Conservation (phyloP, 1,284 basidiomycete genomes). For the Xerocomus amazonicus region DNA sequence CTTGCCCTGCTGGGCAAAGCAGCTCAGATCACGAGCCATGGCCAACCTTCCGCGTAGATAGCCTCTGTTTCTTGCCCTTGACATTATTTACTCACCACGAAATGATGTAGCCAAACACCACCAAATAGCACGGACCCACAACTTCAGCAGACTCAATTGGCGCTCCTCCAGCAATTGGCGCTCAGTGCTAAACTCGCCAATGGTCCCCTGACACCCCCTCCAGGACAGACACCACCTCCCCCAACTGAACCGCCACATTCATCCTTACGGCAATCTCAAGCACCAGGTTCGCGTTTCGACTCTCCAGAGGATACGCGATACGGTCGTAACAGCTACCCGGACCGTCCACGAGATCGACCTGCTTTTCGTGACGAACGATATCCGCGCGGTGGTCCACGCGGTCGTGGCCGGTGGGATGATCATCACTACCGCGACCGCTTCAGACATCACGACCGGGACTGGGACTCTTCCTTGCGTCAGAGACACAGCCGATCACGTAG, state of each 20-base stretch:
- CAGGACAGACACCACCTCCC: slow-evolving; percentile 12
- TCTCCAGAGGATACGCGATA: slow-evolving; percentile 43
- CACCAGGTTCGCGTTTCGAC: slow-evolving; percentile 22
- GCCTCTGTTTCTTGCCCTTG: background rate
- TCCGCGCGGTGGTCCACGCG: slow-evolving; percentile 41
- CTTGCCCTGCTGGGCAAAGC: slow-evolving; percentile 67
- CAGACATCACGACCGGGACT: slow-evolving; percentile 45
- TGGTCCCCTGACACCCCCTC: slow-evolving; percentile 29
- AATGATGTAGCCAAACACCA: slow-evolving; percentile 52
- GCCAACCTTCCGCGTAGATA: slow-evolving; percentile 32
- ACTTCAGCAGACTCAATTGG: slow-evolving; percentile 56
- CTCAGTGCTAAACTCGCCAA: slow-evolving; percentile 50
- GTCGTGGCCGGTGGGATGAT: slow-evolving; percentile 40
- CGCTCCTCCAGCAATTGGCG: slow-evolving; percentile 69
- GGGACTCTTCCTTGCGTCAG: slow-evolving; percentile 41
- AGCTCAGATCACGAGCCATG: slow-evolving; percentile 34
- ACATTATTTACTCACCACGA: slow-evolving; percentile 1
- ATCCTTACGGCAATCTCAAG: slow-evolving; percentile 1
- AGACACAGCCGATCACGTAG: slow-evolving; percentile 68
- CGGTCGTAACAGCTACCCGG: slow-evolving; percentile 47
- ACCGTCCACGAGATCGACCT: slow-evolving; percentile 47
- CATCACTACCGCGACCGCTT: slow-evolving; percentile 44
- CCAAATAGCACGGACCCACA: slow-evolving; percentile 46
- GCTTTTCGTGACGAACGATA: slow-evolving; percentile 41
- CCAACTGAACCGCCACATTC: slow-evolving; percentile 2